These are phyloP conservation scores for Hibiscus trionum DNA, from an alignment of 345 rosid species.

Conservation along the genomic window DNA sequence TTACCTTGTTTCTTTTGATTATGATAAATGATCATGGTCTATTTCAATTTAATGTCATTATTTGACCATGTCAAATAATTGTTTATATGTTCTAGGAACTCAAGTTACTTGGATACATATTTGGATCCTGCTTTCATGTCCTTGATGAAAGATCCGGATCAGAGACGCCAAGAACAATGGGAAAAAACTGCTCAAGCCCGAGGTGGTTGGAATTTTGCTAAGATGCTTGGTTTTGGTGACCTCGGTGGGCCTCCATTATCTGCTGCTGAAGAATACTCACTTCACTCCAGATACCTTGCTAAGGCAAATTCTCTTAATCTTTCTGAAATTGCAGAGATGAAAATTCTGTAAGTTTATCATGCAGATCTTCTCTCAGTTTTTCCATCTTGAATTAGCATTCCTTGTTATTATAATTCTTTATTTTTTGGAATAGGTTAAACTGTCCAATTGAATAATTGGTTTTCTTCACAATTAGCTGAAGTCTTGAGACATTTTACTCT, in stretches of 20 bases:
- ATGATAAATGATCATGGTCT: neutral
- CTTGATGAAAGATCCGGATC: conserved; percentile 89
- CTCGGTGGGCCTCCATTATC: conserved; percentile 75
- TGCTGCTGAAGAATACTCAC: conserved; percentile 88
- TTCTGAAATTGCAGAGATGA: conserved; percentile 97
- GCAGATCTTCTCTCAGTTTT: neutral
- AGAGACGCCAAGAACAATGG: conserved; percentile 91
- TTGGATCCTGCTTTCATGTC: conserved; percentile 99
- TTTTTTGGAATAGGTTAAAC: neutral
- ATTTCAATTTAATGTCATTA: neutral
- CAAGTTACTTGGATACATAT: conserved; percentile 69
- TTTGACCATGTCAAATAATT: conserved; percentile 6
- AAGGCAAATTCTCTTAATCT: conserved; percentile 90
- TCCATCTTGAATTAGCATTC: neutral
- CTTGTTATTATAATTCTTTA: neutral
- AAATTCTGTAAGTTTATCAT: conserved; percentile 67
- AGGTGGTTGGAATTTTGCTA: conserved; percentile 78
- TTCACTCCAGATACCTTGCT: conserved; percentile 92
- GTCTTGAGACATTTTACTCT: neutral
- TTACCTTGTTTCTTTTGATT: neutral
- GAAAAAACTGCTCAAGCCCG: conserved; percentile 83
- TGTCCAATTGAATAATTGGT: neutral
- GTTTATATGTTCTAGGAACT: conserved; percentile 51
- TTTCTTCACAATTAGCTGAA: neutral
- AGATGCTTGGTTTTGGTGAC: conserved; percentile 87